Percentiles rank a stretch among this genome's conserved stretches.
These are phyloP conservation scores for Claviceps capensis DNA, from an alignment of 2,329 filamentous ascomycete species.

Conservation along the genomic window DNA sequence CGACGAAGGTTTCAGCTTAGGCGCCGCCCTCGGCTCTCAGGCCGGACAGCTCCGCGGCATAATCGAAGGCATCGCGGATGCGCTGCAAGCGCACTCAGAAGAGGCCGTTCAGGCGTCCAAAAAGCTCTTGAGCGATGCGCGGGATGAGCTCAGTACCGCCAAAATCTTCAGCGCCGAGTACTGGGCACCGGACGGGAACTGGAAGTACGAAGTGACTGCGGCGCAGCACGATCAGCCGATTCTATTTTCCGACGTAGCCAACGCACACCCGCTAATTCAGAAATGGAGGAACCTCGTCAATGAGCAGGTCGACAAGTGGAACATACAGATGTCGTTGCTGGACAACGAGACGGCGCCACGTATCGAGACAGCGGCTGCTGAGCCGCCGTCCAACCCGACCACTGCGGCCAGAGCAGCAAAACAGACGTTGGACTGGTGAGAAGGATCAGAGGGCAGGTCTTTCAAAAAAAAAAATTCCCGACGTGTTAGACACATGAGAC, in stretches of 20 bases:
- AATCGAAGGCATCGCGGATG: slow-evolving; percentile 54
- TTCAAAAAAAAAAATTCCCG: not conserved
- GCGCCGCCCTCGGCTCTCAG: slow-evolving; percentile 62
- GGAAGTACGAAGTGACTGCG: slow-evolving; percentile 44
- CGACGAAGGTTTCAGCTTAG: slow-evolving; percentile 78
- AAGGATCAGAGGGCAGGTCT: no score
- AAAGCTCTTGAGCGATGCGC: slow-evolving; percentile 34
- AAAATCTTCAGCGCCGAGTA: slow-evolving; percentile 51
- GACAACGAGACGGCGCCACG: slow-evolving; percentile 19
- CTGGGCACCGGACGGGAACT: slow-evolving; percentile 57
- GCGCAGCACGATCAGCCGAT: slow-evolving; percentile 26
- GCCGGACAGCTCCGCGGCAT: slow-evolving; percentile 66
- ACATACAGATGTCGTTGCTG: slow-evolving; percentile 19
- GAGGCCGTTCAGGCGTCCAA: slow-evolving; percentile 12
- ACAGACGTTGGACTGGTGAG: slow-evolving; percentile 27
- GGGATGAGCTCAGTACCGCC: slow-evolving; percentile 44
- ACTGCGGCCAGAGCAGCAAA: slow-evolving; percentile 13
- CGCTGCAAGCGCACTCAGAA: slow-evolving; percentile 21
- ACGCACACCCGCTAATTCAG: slow-evolving; percentile 50
- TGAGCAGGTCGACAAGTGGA: slow-evolving; percentile 19
- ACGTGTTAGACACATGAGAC: no score
- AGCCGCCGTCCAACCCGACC: slow-evolving; percentile 12
- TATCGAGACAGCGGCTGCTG: slow-evolving; percentile 15
- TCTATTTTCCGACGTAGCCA: slow-evolving; percentile 49
- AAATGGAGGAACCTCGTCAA: slow-evolving; percentile 40